Percentiles rank a stretch among this genome's conserved stretches.
These are phyloP conservation scores for Ottelia alismoides DNA, from an alignment of 106 monocot species.

Conservation along the genomic window DNA sequence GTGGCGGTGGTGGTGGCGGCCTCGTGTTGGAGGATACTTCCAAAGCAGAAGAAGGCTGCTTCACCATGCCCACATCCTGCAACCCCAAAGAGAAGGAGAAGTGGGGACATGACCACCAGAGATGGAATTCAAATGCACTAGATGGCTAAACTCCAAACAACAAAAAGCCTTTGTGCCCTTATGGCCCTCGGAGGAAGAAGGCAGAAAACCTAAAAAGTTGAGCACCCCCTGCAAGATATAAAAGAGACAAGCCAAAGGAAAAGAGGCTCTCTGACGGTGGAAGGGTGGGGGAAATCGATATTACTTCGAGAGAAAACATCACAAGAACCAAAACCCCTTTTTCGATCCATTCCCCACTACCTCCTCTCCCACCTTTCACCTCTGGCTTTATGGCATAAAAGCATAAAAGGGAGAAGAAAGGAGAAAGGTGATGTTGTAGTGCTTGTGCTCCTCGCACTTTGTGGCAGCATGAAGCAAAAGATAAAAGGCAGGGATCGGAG, in stretches of 20 bases:
- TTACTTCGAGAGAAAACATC: background rate
- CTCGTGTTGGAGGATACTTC: constrained; percentile 13
- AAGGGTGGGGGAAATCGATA: background rate
- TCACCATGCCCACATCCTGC: constrained; percentile 17
- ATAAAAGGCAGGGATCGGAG: background rate
- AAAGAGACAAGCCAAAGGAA: too few relatives aligned
- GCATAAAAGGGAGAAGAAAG: background rate
- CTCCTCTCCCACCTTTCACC: background rate
- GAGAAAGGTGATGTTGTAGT: background rate
- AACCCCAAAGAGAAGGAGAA: background rate
- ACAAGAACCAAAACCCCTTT: background rate
- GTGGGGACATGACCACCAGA: background rate
- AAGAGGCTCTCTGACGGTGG: background rate
- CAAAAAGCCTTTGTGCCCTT: too few relatives aligned
- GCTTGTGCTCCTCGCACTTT: background rate
- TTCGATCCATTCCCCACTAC: too few relatives aligned
- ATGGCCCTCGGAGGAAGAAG: background rate
- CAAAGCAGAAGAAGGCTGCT: constrained; percentile 3
- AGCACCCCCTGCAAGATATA: too few relatives aligned
- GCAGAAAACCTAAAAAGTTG: too few relatives aligned
- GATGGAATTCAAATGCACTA: background rate
- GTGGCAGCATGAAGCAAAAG: background rate
- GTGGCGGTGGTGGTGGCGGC: constrained; percentile 1
- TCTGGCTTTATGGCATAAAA: background rate
- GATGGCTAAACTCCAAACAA: background rate